Base-by-base conservation (phyloP, 2,329 filamentous ascomycete species). In the Paecilomyces sp. region DNA sequence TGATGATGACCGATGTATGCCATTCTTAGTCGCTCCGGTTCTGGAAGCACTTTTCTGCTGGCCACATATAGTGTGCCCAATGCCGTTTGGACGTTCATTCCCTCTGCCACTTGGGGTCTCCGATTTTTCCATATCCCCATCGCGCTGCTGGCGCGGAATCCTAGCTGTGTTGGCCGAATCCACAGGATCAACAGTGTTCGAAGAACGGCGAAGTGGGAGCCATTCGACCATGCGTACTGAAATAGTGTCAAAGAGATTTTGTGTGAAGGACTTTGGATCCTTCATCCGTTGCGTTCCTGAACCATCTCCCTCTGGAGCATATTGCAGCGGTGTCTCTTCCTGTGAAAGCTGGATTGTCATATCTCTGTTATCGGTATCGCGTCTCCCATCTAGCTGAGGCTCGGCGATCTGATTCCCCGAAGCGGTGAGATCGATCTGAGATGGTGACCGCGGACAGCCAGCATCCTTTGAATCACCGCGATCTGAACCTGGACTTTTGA, bases 221-320 rank as follows among this genome's bases (percentile, higher is more conserved):
- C 77, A 80, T 63, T 78, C 75, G 8, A 79, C 70, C 73, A 79
- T 76, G 52, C 77, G 70, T 36, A 80, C 61, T 2, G 77, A 74
- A 8, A 78, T 60, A 0, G 79, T 78, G 64, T 81, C 77, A 58
- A 82, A 84, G 1, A 85, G 69, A 61, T 81, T 82, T 64, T 88
- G 86, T 1, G 83, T 82, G 59, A 88, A 84, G 1, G 85, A 87
- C 66, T 84, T 85, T 0, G 79, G 79, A 64, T 88, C 85, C 65
- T 82, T 86, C 55, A 73, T 63, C 22, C 63, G 68, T 51, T 72
- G 69, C 25, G 70, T 60, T 8, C 65, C 57, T 9, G 61, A 58
- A 57, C 61, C 60, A 28, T 68, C 63, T 30, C 69, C 65, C 13
- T 68, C 68, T 12, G 63, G 57, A 7, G 65, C 60, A 56, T 58